These are phyloP conservation scores for Stephania japonica DNA, from an alignment of 164 flowering plant genomes.

Conservation along the genomic window DNA sequence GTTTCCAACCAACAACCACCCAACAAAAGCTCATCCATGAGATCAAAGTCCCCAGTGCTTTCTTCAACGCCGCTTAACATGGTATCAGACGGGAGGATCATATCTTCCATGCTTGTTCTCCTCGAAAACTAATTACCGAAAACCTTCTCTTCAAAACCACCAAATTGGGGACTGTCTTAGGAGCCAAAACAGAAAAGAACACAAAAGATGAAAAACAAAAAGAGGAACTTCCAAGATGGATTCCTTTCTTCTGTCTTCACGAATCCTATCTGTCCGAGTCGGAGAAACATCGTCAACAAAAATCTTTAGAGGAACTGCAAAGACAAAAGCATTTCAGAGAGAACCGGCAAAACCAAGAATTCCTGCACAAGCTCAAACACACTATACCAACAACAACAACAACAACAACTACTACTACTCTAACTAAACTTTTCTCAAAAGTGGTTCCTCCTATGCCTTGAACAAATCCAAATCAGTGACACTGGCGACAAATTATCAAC, in stretches of 20 bases:
- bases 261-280: slow-evolving; percentile 24
- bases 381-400: background rate
- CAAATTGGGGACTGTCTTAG: slow-evolving; percentile 6
- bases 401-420: background rate
- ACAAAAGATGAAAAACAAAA: slow-evolving; percentile 14
- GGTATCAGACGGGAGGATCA: slow-evolving; percentile 30
- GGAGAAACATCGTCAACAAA: slow-evolving; percentile 20
- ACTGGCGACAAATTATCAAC: background rate
- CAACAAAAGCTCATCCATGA: slow-evolving; percentile 55
- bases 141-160: background rate
- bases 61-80: slow-evolving; percentile 24
- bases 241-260: slow-evolving; percentile 17
- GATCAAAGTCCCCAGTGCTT: slow-evolving; percentile 51
- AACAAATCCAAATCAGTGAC: background rate
- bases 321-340: slow-evolving; percentile 21
- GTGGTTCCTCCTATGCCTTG: background rate
- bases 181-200: slow-evolving; percentile 15
- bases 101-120: slow-evolving; percentile 50
- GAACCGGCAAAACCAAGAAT: background rate
- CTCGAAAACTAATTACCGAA: slow-evolving; percentile 14
- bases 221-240: slow-evolving; percentile 18
- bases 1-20: slow-evolving; percentile 84
- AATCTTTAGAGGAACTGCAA: slow-evolving; percentile 24
- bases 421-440: background rate
- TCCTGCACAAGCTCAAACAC: background rate